Evolutionary conservation across 768 basidiomycete genomes (phyloP), one percentile per base, ranked within the genome.

Genomic region (Leccinum arenicola): DNA sequence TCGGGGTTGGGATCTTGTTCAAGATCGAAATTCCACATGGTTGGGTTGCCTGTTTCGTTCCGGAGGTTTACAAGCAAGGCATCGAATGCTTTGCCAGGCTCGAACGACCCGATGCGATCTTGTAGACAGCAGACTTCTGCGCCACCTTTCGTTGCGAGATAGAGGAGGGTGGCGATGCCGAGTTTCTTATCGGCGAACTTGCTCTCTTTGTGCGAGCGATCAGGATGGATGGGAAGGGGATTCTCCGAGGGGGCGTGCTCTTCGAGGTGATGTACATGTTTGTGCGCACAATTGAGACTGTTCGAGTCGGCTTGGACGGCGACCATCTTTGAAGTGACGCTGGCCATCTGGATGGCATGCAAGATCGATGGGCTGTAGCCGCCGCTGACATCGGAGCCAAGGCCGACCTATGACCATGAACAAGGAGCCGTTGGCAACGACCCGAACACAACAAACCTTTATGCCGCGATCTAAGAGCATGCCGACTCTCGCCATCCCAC

Each of bases 351-450:
- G 51, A 95, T 80, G 15, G 82, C 79, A 23, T 79, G 83, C 60
- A 97, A 78, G 59, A 98, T 89, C 5, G 93, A 95, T 3, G 86
- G 79, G 10, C 84, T 84, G 72, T 85, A 92, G 4, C 96, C 95
- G 11, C 96, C 96, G 2, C 93, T 89, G 55, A 91, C 87, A 69
- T 96, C 94, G 54, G 95, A 95, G 3, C 96, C 96, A n/a, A 98
- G 77, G 17, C 94, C 93, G 61, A 98, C 91, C 93, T 95, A 36
- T 29, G 27, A 19, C 52, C 35, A 35, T 6, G 14, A 49, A 4
- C 2, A 35, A 53, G 67, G 43, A 67, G 60, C 27, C 51, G 52
- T 36, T 25, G n/a, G n/a, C 14, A 17, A 49, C 29, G 29, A 50
- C 48, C 52, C 50, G 21, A 54, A 61, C 3, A 53, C 1, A 49